phyloP scores from a whole-genome alignment of 306 rosid species.

The Psophocarpus tetragonolobus region DNA sequence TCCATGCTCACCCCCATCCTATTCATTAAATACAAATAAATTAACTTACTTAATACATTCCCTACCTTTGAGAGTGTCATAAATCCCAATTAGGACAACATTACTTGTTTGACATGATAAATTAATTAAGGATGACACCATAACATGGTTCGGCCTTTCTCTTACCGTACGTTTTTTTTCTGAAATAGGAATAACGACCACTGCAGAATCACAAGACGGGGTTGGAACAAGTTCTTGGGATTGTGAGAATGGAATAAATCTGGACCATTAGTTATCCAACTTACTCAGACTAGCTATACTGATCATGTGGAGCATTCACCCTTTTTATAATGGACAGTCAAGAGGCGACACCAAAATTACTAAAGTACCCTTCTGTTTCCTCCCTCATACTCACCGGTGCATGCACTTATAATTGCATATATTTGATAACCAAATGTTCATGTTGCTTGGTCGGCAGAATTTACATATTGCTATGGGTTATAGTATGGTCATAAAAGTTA shows the following conservation, averaged over 20 bases:
- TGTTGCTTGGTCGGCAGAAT: neutral
- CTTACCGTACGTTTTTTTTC: neutral
- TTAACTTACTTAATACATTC: too few species aligned
- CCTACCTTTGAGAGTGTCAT: too few species aligned
- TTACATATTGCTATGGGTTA: neutral
- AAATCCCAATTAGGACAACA: too few species aligned
- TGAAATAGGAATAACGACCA: neutral
- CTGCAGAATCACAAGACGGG: slow-evolving; percentile 10
- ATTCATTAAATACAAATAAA: neutral
- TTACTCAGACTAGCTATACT: neutral
- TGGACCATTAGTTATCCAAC: neutral
- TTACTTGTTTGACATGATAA: too few species aligned
- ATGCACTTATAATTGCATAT: slow-evolving; percentile 32
- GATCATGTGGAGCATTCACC: slow-evolving; percentile 32
- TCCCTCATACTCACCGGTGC: neutral
- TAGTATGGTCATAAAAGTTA: neutral
- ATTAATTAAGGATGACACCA: neutral
- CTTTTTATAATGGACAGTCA: slow-evolving; percentile 42
- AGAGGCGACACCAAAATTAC: slow-evolving; percentile 38
- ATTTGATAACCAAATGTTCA: neutral
- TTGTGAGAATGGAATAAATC: slow-evolving; percentile 24
- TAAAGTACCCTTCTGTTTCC: slow-evolving; percentile 42
- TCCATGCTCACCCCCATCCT: slow-evolving; percentile 49
- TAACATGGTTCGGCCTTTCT: neutral
- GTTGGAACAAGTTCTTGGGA: slow-evolving; percentile 20